A percentile compares a stretch with the other conserved stretches of the same genome.
Evolutionary conservation across 768 basidiomycete species (phyloP).

Genomic region (Tubosaeta sp.): DNA sequence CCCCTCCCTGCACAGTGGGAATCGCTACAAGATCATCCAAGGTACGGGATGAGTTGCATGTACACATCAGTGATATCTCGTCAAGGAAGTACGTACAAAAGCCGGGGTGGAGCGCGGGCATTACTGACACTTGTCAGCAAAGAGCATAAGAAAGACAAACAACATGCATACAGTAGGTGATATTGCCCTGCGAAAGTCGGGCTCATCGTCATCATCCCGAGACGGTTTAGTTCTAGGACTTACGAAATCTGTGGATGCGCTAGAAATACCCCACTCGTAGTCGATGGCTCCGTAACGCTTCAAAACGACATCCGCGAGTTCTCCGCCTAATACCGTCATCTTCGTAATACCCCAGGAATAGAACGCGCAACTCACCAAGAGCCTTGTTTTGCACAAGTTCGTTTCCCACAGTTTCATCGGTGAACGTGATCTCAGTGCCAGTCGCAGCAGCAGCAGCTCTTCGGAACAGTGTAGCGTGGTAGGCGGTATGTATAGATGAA

Average conservation of each 20-base stretch:
- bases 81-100: constrained; percentile 35
- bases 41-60: neutral
- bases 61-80: neutral
- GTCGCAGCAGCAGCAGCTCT: constrained; percentile 70
- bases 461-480: neutral
- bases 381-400: constrained; percentile 69
- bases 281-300: constrained; percentile 62
- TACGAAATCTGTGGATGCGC: constrained; percentile 82
- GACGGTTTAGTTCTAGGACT: constrained; percentile 24
- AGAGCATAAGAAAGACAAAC: neutral
- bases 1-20: constrained; percentile 65
- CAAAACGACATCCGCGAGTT: constrained; percentile 57
- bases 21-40: constrained; percentile 49
- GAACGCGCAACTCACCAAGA: constrained; percentile 39
- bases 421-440: constrained; percentile 50
- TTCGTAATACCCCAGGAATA: neutral
- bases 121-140: constrained; percentile 28
- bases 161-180: constrained; percentile 58
- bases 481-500: neutral
- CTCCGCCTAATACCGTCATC: constrained; percentile 42
- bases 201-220: neutral
- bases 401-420: constrained; percentile 31
- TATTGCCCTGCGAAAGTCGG: constrained; percentile 37
- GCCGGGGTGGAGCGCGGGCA: constrained; percentile 72
- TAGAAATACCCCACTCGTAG: constrained; percentile 61